Percentiles rank a stretch among this genome's conserved stretches.
Evolutionary conservation across 192 early-diverging fungal species (phyloP).

Genomic region (Jimgerdemannia flammicorona): DNA sequence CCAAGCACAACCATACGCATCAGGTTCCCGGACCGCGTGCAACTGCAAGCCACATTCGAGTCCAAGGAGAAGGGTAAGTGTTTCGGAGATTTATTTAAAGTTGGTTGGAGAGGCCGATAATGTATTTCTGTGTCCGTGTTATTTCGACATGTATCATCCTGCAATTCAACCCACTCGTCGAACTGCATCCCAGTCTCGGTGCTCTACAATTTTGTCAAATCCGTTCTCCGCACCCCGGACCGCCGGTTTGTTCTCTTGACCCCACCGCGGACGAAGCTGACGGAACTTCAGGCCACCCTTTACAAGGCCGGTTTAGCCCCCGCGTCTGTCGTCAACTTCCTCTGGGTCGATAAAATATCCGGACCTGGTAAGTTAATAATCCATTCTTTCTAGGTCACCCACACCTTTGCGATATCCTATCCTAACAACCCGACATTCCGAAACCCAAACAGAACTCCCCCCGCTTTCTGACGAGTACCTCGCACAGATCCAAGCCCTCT

Average conservation of each 20-base stretch:
- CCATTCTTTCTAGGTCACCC: too few relatives aligned
- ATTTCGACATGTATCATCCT: too few relatives aligned
- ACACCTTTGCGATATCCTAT: too few relatives aligned
- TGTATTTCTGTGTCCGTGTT: too few relatives aligned
- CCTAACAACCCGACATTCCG: too few relatives aligned
- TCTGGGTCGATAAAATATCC: conserved; percentile 30
- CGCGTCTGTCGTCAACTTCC: conserved; percentile 48
- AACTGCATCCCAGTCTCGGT: conserved; percentile 25
- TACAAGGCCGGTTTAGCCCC: conserved; percentile 52
- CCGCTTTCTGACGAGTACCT: conserved; percentile 8
- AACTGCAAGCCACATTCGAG: conserved; percentile 72
- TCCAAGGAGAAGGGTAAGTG: conserved; percentile 56
- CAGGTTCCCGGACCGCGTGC: conserved; percentile 75
- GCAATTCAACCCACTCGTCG: too few relatives aligned
- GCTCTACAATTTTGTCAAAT: conserved; percentile 31
- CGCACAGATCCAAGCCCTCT: neutral
- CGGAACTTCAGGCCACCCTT: conserved; percentile 35
- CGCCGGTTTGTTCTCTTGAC: conserved; percentile 34
- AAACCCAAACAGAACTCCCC: neutral
- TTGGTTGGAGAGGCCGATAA: too few relatives aligned
- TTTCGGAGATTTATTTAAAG: too few relatives aligned
- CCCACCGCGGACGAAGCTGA: conserved; percentile 50
- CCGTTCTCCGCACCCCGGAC: conserved; percentile 26
- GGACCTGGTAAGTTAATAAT: neutral
- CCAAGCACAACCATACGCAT: conserved; percentile 79